phyloP scores from a whole-genome alignment of 208 protist species.

The Wallacemonas sp. region DNA sequence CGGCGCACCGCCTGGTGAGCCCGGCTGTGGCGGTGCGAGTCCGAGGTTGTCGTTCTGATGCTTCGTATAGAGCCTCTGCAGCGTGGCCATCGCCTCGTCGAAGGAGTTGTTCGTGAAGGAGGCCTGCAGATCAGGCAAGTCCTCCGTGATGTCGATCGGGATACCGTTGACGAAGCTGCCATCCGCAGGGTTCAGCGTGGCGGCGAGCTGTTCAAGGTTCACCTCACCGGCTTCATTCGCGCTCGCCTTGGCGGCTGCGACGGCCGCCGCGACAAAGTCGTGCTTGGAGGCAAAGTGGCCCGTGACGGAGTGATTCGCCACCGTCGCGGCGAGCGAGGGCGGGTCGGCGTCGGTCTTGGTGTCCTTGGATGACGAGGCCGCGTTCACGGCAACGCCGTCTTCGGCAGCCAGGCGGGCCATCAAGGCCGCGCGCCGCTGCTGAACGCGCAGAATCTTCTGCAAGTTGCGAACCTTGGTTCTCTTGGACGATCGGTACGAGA shows the following conservation, averaged over 20 bases:
- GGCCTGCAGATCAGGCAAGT: neutral
- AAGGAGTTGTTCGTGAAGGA: conserved; percentile 36
- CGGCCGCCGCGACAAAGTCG: conserved; percentile 11
- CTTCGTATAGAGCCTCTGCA: conserved; percentile 36
- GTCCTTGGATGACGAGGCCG: neutral
- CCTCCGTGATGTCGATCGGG: conserved; percentile 27
- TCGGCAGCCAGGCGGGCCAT: neutral
- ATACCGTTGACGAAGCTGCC: conserved; percentile 55
- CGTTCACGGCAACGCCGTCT: too few relatives aligned
- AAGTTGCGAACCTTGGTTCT: conserved; percentile 59
- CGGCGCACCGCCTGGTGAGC: neutral
- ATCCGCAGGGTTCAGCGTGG: conserved; percentile 63
- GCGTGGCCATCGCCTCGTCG: conserved; percentile 35
- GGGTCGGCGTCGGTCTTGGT: neutral
- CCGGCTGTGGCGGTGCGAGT: neutral
- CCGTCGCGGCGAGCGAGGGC: neutral
- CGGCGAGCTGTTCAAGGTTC: conserved; percentile 31
- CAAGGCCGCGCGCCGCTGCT: conserved; percentile 2
- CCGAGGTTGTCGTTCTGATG: conserved; percentile 20
- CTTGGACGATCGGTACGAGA: conserved; percentile 73
- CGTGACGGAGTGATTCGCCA: neutral
- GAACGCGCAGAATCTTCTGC: conserved; percentile 36
- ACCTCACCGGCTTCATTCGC: conserved; percentile 12
- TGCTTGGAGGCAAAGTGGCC: neutral
- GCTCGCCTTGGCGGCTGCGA: conserved; percentile 13